Evolutionary conservation across 148 eudicot species (phyloP).

Genomic region (Dianthus caryophyllus): DNA sequence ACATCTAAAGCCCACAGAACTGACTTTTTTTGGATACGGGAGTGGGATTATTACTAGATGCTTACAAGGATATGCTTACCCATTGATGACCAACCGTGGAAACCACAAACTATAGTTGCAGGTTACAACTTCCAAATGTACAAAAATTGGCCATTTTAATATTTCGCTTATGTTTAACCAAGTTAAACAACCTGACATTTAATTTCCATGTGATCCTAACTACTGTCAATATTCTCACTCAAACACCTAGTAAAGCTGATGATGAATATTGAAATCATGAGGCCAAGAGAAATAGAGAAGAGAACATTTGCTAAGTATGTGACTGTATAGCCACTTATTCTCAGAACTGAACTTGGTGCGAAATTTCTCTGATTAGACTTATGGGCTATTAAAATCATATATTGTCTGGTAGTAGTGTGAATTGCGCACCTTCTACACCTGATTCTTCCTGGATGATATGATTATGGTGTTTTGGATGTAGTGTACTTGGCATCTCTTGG

Average conservation of each 20-base stretch:
- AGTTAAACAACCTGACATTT: slow-evolving; percentile 1
- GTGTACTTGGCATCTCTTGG: not conserved
- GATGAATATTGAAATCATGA: not conserved
- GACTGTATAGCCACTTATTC: not conserved
- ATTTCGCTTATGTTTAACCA: too few relatives aligned
- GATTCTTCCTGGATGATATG: not conserved
- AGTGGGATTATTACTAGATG: too few relatives aligned
- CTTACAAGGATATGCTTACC: not conserved
- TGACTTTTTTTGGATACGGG: too few relatives aligned
- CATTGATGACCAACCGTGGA: not conserved
- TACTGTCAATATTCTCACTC: not conserved
- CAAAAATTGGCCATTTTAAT: not conserved
- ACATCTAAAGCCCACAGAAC: too few relatives aligned
- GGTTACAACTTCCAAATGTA: not conserved
- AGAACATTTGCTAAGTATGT: not conserved
- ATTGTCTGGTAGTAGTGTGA: not conserved
- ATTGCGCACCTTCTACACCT: not conserved
- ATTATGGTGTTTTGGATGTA: not conserved
- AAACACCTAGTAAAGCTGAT: not conserved
- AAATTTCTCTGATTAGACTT: not conserved
- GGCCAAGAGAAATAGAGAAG: not conserved
- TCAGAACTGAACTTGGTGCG: not conserved
- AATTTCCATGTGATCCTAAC: not conserved
- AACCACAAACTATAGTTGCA: not conserved
- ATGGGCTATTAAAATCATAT: not conserved